Conservation (phyloP, 139 green algal genomes). For the Coelastrella sp. region DNA sequence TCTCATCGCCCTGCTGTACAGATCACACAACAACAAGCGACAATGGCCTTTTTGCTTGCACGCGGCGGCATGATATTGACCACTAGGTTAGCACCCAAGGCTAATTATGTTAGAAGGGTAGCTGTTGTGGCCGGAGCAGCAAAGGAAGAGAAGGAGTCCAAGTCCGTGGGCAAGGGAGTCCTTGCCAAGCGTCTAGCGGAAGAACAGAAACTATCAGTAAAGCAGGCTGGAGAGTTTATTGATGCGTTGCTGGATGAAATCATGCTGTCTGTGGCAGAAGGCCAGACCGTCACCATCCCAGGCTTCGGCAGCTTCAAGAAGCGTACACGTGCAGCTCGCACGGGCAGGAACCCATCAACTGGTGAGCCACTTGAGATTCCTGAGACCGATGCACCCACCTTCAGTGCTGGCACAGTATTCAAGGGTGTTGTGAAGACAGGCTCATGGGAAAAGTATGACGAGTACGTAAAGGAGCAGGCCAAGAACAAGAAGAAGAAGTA, state of each 20-base stretch:
- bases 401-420: constrained; percentile 59
- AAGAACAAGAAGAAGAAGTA: constrained; percentile 40
- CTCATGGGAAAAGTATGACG: constrained; percentile 30
- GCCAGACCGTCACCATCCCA: constrained; percentile 55
- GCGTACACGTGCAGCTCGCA: constrained; percentile 48
- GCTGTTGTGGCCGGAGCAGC: constrained; percentile 12
- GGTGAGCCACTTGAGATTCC: constrained; percentile 54
- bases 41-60: constrained; percentile 22
- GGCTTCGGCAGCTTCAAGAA: constrained; percentile 63
- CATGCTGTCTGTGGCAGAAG: constrained; percentile 45
- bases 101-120: neutral
- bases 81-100: neutral
- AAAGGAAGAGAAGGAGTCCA: neutral
- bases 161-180: constrained; percentile 15
- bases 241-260: constrained; percentile 43
- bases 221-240: constrained; percentile 20
- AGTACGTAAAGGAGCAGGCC: constrained; percentile 10
- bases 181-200: constrained; percentile 20
- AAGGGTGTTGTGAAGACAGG: constrained; percentile 60
- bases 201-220: neutral
- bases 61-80: neutral
- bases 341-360: constrained; percentile 63
- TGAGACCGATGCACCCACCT: constrained; percentile 49
- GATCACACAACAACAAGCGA: neutral
- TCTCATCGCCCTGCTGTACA: constrained; percentile 14